Evolutionary conservation across 306 rosid genomes (phyloP), one percentile per base, ranked within the genome.

Genomic region (Pyrus communis): DNA sequence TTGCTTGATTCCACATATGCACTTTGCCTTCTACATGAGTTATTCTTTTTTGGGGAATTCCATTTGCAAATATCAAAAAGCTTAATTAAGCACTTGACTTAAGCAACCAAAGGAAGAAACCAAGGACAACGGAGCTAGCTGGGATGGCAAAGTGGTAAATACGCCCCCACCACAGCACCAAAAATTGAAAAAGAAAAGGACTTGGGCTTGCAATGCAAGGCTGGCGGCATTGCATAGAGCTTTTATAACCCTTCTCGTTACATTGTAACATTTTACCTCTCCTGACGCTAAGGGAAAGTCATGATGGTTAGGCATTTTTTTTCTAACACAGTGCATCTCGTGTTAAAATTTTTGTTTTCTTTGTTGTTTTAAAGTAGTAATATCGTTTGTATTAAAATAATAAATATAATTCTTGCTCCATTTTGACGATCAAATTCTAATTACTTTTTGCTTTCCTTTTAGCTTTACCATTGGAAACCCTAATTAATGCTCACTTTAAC

Each of bases 351-450:
- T 45, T 12, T 45, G 2, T 43, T 43, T 43, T 49, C 17, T 49
- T 14, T 0, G 17, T 3, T 15, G 17, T 0, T 1, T 4, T 4
- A 2, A 0, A 49, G 3, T 15, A 49, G 1, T 49, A 49, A 49
- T 15, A 5, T 49, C 0, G 21, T 0, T 49, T 49, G 19, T 15
- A 49, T 15, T 2, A 14, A 1, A 49, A 15, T 2, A 15, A 15
- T 6, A 6, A 49, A 49, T 49, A 49, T 15, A 4, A 1, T 14
- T 49, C 9, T 6, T 0, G 7, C 55, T 15, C 3, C 1, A 49
- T 15, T 7, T 1, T 2, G 54, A 14, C 2, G 0, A 2, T 33
- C 22, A 65, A 18, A 65, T 9, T 33, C 46, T 2, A 33, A 18
- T 9, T 65, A 10, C 69, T 9, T 18, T 23, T 14, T 28, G 38